These are phyloP conservation scores for Coemansia sp. DNA, from an alignment of 192 early-diverging fungal species.

Conservation along the genomic window DNA sequence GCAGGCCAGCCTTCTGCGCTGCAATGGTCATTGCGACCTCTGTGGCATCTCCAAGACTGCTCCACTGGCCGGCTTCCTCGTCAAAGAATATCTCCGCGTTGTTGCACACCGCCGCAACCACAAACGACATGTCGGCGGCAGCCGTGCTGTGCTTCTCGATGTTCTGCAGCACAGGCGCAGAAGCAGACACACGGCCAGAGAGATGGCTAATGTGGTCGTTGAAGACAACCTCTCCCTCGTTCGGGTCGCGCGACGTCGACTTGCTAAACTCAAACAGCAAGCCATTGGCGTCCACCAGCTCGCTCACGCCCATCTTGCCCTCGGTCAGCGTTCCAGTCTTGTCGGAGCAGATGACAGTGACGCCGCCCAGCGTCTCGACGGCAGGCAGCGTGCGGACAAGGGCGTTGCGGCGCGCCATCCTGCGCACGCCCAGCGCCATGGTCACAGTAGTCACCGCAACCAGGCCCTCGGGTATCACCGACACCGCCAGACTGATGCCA, in stretches of 20 bases:
- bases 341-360: conserved; percentile 97
- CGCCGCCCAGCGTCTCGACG: conserved; percentile 93
- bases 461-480: conserved; percentile 96
- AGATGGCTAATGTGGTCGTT: conserved; percentile 59
- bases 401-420: conserved; percentile 86
- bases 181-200: conserved; percentile 21
- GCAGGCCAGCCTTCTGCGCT: conserved; percentile 78
- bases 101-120: conserved; percentile 82
- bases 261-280: conserved; percentile 56
- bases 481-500: conserved; percentile 89
- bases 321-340: conserved; percentile 97
- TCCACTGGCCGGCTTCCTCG: conserved; percentile 61
- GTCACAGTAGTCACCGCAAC: conserved; percentile 97
- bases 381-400: conserved; percentile 91
- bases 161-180: conserved; percentile 36
- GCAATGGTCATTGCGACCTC: conserved; percentile 90
- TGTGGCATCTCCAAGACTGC: conserved; percentile 88
- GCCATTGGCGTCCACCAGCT: conserved; percentile 58
- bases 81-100: conserved; percentile 74
- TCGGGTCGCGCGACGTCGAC: conserved; percentile 62
- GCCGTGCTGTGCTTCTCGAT: conserved; percentile 58
- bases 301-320: conserved; percentile 92
- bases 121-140: conserved; percentile 72
- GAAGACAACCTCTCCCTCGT: conserved; percentile 65
- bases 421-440: conserved; percentile 94